phyloP scores from a whole-genome alignment of 2,329 filamentous ascomycete genomes.

The Exophiala xenobiotica region DNA sequence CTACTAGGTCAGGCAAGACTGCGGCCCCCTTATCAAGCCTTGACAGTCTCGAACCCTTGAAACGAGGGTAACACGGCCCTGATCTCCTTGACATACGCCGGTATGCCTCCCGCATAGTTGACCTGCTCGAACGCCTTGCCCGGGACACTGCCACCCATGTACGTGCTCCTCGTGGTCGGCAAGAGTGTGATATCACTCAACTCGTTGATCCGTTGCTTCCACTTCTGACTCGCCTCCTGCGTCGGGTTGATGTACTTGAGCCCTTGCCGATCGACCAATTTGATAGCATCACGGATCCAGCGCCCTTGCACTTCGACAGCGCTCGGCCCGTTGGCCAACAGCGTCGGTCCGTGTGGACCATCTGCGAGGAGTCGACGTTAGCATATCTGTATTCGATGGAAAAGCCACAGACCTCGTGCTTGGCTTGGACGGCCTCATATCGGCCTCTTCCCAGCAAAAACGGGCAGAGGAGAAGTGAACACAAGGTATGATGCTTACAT shows the following conservation, averaged over 20 bases:
- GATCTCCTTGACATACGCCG: not conserved
- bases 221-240: slow-evolving; percentile 47
- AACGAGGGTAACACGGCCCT: slow-evolving; percentile 17
- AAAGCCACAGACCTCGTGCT: not conserved
- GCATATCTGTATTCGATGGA: too few species aligned
- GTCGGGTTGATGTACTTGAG: slow-evolving; percentile 55
- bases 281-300: slow-evolving; percentile 53
- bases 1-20: too few species aligned
- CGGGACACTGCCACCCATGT: slow-evolving; percentile 58
- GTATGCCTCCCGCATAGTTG: slow-evolving; percentile 41
- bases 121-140: slow-evolving; percentile 57
- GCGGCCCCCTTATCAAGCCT: too few species aligned
- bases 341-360: slow-evolving; percentile 57
- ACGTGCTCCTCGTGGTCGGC: slow-evolving; percentile 41
- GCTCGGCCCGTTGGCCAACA: slow-evolving; percentile 57
- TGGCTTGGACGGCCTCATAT: too few species aligned
- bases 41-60: slow-evolving; percentile 28
- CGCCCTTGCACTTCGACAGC: slow-evolving; percentile 57
- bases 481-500: not conserved
- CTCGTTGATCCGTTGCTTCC: slow-evolving; percentile 50
- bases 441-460: too few species aligned
- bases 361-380: too few species aligned
- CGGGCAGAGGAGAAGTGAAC: too few species aligned
- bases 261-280: slow-evolving; percentile 49
- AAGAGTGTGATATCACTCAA: slow-evolving; percentile 47